These are phyloP conservation scores for Nothophaeocryptopus gaeumannii DNA, from an alignment of 2,329 filamentous ascomycete species.

Conservation along the genomic window DNA sequence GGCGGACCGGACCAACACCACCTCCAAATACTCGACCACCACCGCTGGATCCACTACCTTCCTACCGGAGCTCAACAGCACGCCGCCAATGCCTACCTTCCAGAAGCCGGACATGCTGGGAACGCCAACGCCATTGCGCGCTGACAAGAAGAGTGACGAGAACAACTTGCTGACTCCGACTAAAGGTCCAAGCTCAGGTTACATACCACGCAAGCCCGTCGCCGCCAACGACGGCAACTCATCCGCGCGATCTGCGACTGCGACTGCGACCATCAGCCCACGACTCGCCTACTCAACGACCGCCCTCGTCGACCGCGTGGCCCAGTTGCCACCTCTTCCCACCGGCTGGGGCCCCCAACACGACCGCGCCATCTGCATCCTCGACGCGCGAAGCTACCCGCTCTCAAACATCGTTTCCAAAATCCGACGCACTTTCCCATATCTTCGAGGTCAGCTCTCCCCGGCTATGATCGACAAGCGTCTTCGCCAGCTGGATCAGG, in stretches of 20 bases:
- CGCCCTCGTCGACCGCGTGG: slow-evolving; percentile 24
- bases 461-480: slow-evolving; percentile 36
- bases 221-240: slow-evolving; percentile 1
- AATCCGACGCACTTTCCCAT: slow-evolving; percentile 31
- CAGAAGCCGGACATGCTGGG: slow-evolving; percentile 25
- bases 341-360: slow-evolving; percentile 30
- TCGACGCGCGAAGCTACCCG: slow-evolving; percentile 32
- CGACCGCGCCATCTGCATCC: slow-evolving; percentile 36
- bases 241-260: background rate
- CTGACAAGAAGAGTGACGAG: slow-evolving; percentile 2
- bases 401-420: slow-evolving; percentile 31
- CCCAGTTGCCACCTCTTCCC: slow-evolving; percentile 32
- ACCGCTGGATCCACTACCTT: slow-evolving; percentile 24
- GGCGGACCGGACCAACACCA: slow-evolving; percentile 24
- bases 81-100: slow-evolving; percentile 32
- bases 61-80: slow-evolving; percentile 31
- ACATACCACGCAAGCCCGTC: slow-evolving; percentile 1
- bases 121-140: slow-evolving; percentile 9
- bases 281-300: slow-evolving; percentile 10
- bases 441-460: slow-evolving; percentile 30
- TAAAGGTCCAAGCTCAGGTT: background rate
- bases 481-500: slow-evolving; percentile 36
- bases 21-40: slow-evolving; percentile 15
- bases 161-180: slow-evolving; percentile 10
- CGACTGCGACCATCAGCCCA: background rate